These are phyloP conservation scores for Ogataea kodamae DNA, from an alignment of 805 yeast species.

Conservation along the genomic window DNA sequence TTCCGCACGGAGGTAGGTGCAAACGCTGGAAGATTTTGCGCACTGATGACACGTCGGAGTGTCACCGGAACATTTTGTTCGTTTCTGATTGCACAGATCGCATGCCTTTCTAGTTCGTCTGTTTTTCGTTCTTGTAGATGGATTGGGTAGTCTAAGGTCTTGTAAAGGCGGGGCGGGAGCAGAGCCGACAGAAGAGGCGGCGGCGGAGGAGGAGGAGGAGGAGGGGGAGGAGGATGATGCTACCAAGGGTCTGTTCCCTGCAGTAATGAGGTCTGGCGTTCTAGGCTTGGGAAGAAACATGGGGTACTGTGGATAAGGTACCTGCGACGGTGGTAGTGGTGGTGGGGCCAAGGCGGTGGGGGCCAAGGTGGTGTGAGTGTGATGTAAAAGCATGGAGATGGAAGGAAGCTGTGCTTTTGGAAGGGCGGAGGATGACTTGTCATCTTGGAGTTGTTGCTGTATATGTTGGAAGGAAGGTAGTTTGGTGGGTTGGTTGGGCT, in stretches of 20 bases:
- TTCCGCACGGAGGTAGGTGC: slow-evolving; percentile 42
- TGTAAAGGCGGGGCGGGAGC: too few relatives aligned
- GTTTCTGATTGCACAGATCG: slow-evolving; percentile 43
- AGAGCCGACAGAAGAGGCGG: slow-evolving; percentile 4
- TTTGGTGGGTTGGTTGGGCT: slow-evolving; percentile 1
- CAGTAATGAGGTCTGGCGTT: not conserved
- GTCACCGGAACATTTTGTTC: slow-evolving; percentile 48
- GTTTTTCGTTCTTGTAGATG: slow-evolving; percentile 12
- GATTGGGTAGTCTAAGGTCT: too few relatives aligned
- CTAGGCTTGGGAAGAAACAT: slow-evolving; percentile 5
- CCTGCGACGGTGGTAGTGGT: slow-evolving; percentile 3
- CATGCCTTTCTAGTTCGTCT: slow-evolving; percentile 39
- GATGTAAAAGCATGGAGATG: slow-evolving; percentile 8
- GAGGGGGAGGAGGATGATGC: not conserved
- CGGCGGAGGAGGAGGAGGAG: not conserved
- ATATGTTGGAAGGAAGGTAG: slow-evolving; percentile 11
- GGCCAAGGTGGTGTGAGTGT: slow-evolving; percentile 3
- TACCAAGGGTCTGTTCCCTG: not conserved
- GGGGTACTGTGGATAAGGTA: slow-evolving; percentile 6
- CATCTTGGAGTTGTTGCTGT: slow-evolving; percentile 3
- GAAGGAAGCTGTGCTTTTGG: slow-evolving; percentile 9
- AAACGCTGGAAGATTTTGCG: slow-evolving; percentile 27
- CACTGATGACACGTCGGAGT: slow-evolving; percentile 43
- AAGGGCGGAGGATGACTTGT: slow-evolving; percentile 4
- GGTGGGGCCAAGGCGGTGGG: slow-evolving; percentile 2